Percentiles rank a stretch among this genome's conserved stretches.
phyloP scores from a whole-genome alignment of 768 basidiomycete genomes.

The Pleurotus cornucopiae region DNA sequence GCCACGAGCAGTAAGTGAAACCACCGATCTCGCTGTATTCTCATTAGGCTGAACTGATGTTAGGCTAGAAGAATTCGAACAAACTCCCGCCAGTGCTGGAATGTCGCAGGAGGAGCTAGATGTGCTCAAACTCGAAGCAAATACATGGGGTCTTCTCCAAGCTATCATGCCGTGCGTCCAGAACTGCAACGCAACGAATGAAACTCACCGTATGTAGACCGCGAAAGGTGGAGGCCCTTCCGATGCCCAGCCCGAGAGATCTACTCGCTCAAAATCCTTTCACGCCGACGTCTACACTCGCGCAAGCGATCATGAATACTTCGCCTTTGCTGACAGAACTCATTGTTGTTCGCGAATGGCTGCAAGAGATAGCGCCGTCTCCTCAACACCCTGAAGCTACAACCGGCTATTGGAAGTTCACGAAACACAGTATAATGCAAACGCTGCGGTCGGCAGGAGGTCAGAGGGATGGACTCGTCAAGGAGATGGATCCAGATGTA shows the following conservation, averaged over 20 bases:
- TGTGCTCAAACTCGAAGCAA: slow-evolving; percentile 64
- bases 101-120: slow-evolving; percentile 50
- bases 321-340: slow-evolving; percentile 72
- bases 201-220: slow-evolving; percentile 17
- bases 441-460: slow-evolving; percentile 44
- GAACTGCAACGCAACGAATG: not conserved
- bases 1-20: slow-evolving; percentile 50
- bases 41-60: not conserved
- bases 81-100: slow-evolving; percentile 27
- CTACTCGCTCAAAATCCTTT: slow-evolving; percentile 74
- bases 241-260: slow-evolving; percentile 43
- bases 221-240: slow-evolving; percentile 61
- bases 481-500: slow-evolving; percentile 80
- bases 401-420: slow-evolving; percentile 83
- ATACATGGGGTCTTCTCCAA: slow-evolving; percentile 81
- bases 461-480: slow-evolving; percentile 47
- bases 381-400: slow-evolving; percentile 65
- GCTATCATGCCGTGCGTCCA: slow-evolving; percentile 66
- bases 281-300: slow-evolving; percentile 72
- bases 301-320: slow-evolving; percentile 65
- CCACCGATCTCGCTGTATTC: not conserved
- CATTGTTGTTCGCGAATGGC: slow-evolving; percentile 83
- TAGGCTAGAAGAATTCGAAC: slow-evolving; percentile 53
- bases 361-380: slow-evolving; percentile 70
- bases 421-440: slow-evolving; percentile 71